A percentile compares a stretch with the other conserved stretches of the same genome.
Evolutionary conservation across 768 basidiomycete species (phyloP).

Genomic region (Termitomyces sp.): DNA sequence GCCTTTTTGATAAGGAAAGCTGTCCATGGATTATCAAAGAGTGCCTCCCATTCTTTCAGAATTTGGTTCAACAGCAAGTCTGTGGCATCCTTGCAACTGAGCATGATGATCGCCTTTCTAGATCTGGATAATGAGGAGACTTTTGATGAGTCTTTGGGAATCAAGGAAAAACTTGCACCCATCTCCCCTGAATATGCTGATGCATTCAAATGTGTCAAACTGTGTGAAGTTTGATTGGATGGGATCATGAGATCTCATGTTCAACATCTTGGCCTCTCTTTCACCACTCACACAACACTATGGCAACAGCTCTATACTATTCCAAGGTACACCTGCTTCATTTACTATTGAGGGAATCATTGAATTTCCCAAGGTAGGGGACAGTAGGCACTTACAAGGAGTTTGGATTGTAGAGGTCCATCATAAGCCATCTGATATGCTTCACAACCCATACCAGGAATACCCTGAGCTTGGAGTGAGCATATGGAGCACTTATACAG

Average conservation of each 20-base stretch:
- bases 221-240: neutral
- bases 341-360: neutral
- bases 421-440: too few species aligned
- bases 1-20: slow-evolving; percentile 4
- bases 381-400: too few species aligned
- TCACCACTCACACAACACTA: neutral
- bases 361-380: too few species aligned
- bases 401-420: too few species aligned
- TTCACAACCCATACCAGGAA: too few species aligned
- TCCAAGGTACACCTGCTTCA: neutral
- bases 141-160: neutral
- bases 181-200: neutral
- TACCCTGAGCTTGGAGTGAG: too few species aligned
- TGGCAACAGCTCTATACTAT: neutral
- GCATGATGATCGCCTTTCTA: neutral
- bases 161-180: neutral
- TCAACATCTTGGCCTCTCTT: neutral
- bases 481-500: too few species aligned
- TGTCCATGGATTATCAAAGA: neutral
- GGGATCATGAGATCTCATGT: neutral
- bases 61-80: neutral
- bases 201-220: neutral
- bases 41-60: neutral
- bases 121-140: neutral
- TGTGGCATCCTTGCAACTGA: neutral